Evolutionary conservation across 805 yeast species (phyloP), one percentile per base, ranked within the genome.

Genomic region (Suhomyces sp.): DNA sequence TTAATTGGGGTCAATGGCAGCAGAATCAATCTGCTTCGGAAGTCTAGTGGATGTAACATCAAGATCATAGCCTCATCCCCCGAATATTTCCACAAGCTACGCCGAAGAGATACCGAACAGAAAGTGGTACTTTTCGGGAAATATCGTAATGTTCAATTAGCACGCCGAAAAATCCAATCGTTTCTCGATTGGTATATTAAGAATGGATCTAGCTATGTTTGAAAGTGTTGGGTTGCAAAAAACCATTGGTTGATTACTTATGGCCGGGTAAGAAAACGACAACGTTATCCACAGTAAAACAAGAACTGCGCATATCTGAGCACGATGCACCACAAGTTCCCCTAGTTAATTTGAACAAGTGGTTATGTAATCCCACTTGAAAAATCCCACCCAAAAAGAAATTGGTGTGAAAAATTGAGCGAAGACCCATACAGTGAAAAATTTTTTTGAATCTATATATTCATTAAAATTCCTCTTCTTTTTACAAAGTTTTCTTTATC

Each of bases 1-100:
- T 33, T 60, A 2, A 48, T 60, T 18, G 66, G 66, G 10, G 24
- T 36, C 20, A 44, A 53, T 19, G 65, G 64, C 2, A 26, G 34
- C 2, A 31, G 55, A 26, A 36, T 60, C n/a, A 47, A 45, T 21
- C 26, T 39, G 2, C 51, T 60, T 9, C 38, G 65, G 28, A 25
- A 38, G n/a, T 33, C 40, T 16, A 41, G 56, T 2, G 42, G 44
- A 2, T 60, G 65, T 38, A 32, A 19, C 13, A 55, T 60, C 10
- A 45, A 46, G 19, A 48, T 56, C 2, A n/a, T n/a, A n/a, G n/a
- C n/a, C n/a, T n/a, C 25, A 20, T 4, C 26, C 26, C n/a, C 20
- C 5, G n/a, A n/a, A n/a, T n/a, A n/a, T n/a, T n/a, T n/a, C n/a
- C n/a, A n/a, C n/a, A n/a, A n/a, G n/a, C n/a, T n/a, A n/a, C n/a